Evolutionary conservation across 1,284 basidiomycete species (phyloP).

Genomic region (Austropuccinia psidii): DNA sequence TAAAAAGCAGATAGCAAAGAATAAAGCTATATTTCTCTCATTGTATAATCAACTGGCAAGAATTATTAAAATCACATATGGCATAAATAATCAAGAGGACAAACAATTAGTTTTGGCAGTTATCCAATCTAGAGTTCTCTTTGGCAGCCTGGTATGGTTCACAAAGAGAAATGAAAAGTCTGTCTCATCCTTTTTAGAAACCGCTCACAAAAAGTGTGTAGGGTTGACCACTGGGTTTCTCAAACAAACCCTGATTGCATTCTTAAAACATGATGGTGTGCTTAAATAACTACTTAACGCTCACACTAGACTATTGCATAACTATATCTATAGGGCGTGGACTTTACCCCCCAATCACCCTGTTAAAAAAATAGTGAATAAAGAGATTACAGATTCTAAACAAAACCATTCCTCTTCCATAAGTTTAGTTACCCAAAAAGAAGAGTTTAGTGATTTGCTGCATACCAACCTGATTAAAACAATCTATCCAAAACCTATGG

Average conservation of each 20-base stretch:
- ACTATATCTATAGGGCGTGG: background rate
- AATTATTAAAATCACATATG: background rate
- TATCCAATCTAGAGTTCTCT: background rate
- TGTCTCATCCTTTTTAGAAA: background rate
- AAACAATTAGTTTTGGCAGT: background rate
- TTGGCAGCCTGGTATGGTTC: slow-evolving; percentile 20
- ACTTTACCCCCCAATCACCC: background rate
- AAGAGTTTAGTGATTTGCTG: background rate
- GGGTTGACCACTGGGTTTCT: background rate
- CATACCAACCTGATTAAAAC: no score
- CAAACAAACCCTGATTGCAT: background rate
- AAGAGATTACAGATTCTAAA: background rate
- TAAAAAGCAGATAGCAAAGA: background rate
- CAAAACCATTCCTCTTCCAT: background rate
- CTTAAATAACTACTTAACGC: background rate
- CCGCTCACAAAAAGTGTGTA: background rate
- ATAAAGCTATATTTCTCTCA: background rate
- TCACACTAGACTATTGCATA: background rate
- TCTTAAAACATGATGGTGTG: background rate
- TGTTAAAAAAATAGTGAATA: background rate
- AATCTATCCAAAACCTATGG: no score
- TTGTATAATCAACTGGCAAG: background rate
- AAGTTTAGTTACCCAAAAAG: background rate
- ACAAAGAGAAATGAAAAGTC: background rate
- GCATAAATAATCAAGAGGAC: background rate